phyloP scores from a whole-genome alignment of 1,139 yeast genomes.

The Geotrichum aggregatum region DNA sequence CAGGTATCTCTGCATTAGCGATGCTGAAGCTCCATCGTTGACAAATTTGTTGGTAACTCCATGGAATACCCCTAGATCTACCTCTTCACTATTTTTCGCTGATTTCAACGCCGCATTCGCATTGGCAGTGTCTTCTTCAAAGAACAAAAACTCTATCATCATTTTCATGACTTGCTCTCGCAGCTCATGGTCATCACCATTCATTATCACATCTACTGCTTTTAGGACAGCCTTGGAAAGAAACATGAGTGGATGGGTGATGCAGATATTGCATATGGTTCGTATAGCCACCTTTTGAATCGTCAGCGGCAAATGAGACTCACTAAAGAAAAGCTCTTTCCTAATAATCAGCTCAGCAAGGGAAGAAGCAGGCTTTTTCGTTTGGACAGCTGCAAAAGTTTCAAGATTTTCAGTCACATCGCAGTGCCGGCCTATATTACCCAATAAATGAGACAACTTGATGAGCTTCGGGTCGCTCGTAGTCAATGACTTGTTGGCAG shows the following conservation, averaged over 20 bases:
- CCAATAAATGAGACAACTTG: conserved; percentile 59
- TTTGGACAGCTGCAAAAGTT: conserved; percentile 44
- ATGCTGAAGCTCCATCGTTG: conserved; percentile 69
- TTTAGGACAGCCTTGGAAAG: conserved; percentile 46
- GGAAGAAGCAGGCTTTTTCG: conserved; percentile 44
- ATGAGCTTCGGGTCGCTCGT: conserved; percentile 47
- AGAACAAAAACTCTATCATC: conserved; percentile 49
- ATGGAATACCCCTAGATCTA: conserved; percentile 52
- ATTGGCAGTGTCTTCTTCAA: conserved; percentile 48
- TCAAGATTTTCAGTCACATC: conserved; percentile 44
- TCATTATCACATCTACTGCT: conserved; percentile 52
- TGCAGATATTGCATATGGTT: conserved; percentile 55
- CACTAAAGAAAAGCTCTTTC: conserved; percentile 53
- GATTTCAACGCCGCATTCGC: conserved; percentile 30
- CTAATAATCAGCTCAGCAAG: conserved; percentile 54
- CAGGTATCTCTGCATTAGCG: conserved; percentile 62
- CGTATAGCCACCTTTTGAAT: conserved; percentile 52
- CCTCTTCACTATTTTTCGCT: conserved; percentile 39
- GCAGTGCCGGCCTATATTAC: conserved; percentile 67
- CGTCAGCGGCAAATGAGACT: conserved; percentile 33
- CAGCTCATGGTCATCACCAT: conserved; percentile 35
- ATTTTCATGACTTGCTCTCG: conserved; percentile 53
- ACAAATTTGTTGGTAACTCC: conserved; percentile 48
- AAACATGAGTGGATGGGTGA: conserved; percentile 59
- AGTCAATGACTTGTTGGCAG: conserved; percentile 27